Conservation (phyloP, 2,329 filamentous ascomycete species). For the Sclerotinia spermophila region DNA sequence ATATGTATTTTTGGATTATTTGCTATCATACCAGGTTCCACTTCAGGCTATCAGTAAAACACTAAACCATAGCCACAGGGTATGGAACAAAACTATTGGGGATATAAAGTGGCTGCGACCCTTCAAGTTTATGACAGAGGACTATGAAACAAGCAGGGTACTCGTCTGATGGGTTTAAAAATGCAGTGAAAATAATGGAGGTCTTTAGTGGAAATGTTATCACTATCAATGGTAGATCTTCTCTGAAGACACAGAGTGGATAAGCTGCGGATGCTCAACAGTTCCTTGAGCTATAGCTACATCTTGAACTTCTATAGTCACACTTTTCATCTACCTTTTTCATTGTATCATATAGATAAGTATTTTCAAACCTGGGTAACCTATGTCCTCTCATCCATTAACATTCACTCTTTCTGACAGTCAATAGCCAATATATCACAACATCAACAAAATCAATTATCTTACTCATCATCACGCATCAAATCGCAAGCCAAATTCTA, state of each 20-base stretch:
- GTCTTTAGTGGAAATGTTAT: background rate
- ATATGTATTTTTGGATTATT: background rate
- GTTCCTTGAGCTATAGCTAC: background rate
- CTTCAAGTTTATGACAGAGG: background rate
- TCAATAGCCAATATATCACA: background rate
- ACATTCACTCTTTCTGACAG: background rate
- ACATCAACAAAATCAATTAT: background rate
- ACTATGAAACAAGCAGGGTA: background rate
- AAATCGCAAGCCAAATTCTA: background rate
- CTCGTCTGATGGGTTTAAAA: background rate
- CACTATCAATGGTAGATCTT: background rate
- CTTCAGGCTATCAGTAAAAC: background rate
- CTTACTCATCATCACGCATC: background rate
- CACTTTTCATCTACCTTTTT: background rate
- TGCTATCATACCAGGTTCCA: background rate
- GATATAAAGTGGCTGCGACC: background rate
- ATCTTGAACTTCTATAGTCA: background rate
- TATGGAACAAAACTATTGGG: background rate
- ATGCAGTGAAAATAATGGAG: background rate
- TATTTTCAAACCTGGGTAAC: background rate
- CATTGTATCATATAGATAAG: background rate
- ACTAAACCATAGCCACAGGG: background rate
- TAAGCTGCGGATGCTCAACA: background rate
- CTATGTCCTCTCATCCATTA: background rate
- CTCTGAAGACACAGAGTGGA: background rate